These are phyloP conservation scores for Pulicaria dysenterica DNA, from an alignment of 129 eudicot species.

Conservation along the genomic window DNA sequence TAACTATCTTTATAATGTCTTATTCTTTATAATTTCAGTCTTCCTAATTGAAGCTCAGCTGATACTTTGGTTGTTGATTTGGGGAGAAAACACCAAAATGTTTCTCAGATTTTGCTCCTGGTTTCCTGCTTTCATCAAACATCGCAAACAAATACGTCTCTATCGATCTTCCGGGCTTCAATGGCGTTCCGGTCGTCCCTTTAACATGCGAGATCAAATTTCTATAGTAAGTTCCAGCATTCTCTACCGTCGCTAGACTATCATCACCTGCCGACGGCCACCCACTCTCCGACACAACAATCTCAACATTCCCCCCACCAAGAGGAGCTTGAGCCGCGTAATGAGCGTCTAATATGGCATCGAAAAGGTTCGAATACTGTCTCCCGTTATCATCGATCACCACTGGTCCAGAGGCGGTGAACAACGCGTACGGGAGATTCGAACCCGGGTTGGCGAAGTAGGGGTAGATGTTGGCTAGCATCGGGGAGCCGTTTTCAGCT, in stretches of 20 bases:
- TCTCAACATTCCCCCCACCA: conserved; percentile 29
- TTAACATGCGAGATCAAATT: conserved; percentile 26
- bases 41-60: conserved; percentile 22
- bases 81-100: conserved; percentile 36
- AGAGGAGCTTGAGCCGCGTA: conserved; percentile 35
- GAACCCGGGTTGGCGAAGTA: conserved; percentile 23
- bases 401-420: conserved; percentile 21
- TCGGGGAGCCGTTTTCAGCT: conserved; percentile 18
- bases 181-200: conserved; percentile 29
- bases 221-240: conserved; percentile 27
- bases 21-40: background rate
- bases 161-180: conserved; percentile 27
- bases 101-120: conserved; percentile 12
- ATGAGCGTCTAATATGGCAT: conserved; percentile 40
- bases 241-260: background rate
- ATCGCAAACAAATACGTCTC: conserved; percentile 41
- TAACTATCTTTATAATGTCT: background rate
- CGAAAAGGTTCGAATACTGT: conserved; percentile 29
- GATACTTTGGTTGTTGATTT: conserved; percentile 29
- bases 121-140: conserved; percentile 38
- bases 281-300: conserved; percentile 41
- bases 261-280: conserved; percentile 30
- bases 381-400: conserved; percentile 22
- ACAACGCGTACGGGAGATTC: conserved; percentile 36
- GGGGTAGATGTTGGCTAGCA: conserved; percentile 37